Evolutionary conservation across 1,284 basidiomycete genomes (phyloP).

Genomic region (Papiliotrema nemorosa): DNA sequence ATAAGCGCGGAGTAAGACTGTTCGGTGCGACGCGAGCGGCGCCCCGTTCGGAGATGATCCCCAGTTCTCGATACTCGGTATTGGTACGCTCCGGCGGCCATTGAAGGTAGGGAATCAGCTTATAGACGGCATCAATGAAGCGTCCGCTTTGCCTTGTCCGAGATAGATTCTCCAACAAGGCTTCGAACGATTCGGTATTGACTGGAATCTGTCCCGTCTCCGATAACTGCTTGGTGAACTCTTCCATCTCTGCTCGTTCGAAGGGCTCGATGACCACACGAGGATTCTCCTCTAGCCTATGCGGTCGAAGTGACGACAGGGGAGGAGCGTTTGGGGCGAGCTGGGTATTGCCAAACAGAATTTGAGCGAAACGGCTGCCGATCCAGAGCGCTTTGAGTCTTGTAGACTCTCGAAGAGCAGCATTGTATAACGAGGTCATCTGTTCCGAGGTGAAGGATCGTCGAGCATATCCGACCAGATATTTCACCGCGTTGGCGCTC

Average conservation of each 20-base stretch:
- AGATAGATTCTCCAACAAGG: neutral
- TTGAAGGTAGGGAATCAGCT: slow-evolving; percentile 1
- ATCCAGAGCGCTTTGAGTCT: slow-evolving; percentile 12
- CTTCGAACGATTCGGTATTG: slow-evolving; percentile 3
- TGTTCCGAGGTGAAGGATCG: slow-evolving; percentile 17
- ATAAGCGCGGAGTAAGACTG: too few relatives aligned
- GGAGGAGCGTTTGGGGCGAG: slow-evolving; percentile 1
- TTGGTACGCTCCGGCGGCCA: too few relatives aligned
- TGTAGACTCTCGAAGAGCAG: slow-evolving; percentile 13
- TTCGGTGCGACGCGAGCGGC: too few relatives aligned
- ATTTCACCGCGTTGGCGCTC: slow-evolving; percentile 20
- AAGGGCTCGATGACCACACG: neutral
- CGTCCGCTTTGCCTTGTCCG: neutral
- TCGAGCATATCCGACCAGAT: slow-evolving; percentile 35
- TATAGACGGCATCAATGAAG: slow-evolving; percentile 1
- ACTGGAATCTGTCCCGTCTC: neutral
- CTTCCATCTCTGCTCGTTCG: too few relatives aligned
- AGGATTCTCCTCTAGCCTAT: neutral
- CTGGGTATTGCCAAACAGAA: slow-evolving; percentile 21
- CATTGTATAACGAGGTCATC: slow-evolving; percentile 17
- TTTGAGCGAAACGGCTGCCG: slow-evolving; percentile 17
- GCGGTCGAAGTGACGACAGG: neutral
- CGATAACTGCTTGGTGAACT: too few relatives aligned
- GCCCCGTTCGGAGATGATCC: too few relatives aligned
- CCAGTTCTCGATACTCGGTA: too few relatives aligned